Conservation (phyloP, 1,284 basidiomycete species). For the Leccinum angustisporum region DNA sequence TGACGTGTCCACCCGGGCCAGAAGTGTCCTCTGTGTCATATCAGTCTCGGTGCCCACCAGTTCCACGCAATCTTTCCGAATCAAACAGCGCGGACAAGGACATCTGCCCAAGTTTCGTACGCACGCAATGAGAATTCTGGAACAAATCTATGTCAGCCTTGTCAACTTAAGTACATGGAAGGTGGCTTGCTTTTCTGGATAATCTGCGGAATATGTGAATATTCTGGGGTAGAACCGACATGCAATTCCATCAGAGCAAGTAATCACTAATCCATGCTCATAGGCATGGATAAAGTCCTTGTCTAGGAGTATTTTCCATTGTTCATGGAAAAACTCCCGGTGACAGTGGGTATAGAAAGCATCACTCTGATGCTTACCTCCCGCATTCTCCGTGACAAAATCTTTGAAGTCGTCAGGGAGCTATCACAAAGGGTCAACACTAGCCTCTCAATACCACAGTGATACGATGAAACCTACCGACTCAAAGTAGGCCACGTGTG, state of each 20-base stretch:
- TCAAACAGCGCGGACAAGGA: neutral
- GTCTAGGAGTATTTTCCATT: neutral
- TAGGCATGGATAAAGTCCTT: neutral
- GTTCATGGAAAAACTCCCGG: neutral
- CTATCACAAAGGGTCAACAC: neutral
- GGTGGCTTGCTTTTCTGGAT: neutral
- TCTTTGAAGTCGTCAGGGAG: neutral
- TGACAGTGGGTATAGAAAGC: neutral
- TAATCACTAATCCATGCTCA: neutral
- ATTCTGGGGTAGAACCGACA: neutral
- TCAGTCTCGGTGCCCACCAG: neutral
- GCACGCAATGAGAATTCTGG: neutral
- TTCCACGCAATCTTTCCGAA: neutral
- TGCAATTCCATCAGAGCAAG: neutral
- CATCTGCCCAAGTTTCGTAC: neutral
- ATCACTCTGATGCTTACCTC: neutral
- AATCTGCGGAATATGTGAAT: neutral
- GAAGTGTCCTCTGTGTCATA: neutral
- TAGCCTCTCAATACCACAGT: neutral
- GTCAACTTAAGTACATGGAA: neutral
- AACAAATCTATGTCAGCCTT: neutral
- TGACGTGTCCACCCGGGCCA: neutral
- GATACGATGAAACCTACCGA: neutral
- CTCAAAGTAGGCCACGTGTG: neutral
- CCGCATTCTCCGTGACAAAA: neutral